phyloP scores from a whole-genome alignment of 2,329 filamentous ascomycete species.

The Metarhizium rileyi region DNA sequence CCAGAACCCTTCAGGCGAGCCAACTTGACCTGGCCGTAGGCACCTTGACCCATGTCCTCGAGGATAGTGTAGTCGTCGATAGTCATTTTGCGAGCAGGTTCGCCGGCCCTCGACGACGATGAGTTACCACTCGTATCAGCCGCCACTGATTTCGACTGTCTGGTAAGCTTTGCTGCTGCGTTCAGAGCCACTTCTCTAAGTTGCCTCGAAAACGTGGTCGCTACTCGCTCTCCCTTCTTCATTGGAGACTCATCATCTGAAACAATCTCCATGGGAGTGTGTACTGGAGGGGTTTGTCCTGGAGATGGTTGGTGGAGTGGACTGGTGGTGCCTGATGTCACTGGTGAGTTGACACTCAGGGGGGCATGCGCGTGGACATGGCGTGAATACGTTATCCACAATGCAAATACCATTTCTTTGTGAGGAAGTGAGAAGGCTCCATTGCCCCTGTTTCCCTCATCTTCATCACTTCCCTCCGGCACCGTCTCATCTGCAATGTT shows the following conservation, averaged over 20 bases:
- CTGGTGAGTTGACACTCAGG: constrained; percentile 50
- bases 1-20: constrained; percentile 72
- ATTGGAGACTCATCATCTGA: constrained; percentile 38
- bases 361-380: constrained; percentile 66
- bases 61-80: constrained; percentile 87
- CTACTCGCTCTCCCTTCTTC: constrained; percentile 29
- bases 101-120: constrained; percentile 24
- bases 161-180: constrained; percentile 44
- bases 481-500: constrained; percentile 53
- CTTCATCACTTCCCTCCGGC: constrained; percentile 50
- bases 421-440: constrained; percentile 39
- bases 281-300: constrained; percentile 52
- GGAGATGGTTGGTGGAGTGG: constrained; percentile 72
- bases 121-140: constrained; percentile 23
- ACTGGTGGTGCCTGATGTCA: constrained; percentile 55
- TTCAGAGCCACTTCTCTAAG: constrained; percentile 46
- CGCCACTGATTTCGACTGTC: constrained; percentile 22
- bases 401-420: constrained; percentile 79
- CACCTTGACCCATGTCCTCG: constrained; percentile 97
- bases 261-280: constrained; percentile 45
- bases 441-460: constrained; percentile 29
- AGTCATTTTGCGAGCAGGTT: constrained; percentile 56
- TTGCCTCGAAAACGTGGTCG: constrained; percentile 43
- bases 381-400: constrained; percentile 96
- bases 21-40: constrained; percentile 95